These are phyloP conservation scores for Aethionema arabicum DNA, from an alignment of 345 rosid genomes.

Conservation along the genomic window DNA sequence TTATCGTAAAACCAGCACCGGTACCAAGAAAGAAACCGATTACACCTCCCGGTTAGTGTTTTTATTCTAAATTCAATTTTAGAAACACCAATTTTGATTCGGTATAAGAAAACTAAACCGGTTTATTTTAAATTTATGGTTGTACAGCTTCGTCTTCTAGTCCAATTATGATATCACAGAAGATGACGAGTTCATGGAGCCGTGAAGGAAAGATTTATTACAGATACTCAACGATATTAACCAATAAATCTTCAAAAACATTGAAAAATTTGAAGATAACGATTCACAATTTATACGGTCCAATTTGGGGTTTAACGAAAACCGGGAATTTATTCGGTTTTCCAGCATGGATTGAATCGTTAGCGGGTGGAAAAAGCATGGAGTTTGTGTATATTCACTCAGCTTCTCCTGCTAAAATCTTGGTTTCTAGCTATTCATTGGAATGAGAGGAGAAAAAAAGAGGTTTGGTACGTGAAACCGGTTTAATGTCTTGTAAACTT, in stretches of 20 bases:
- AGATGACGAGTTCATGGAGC: constrained; percentile 69
- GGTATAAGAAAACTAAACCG: not conserved
- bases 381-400: constrained; percentile 88
- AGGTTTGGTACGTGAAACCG: constrained; percentile 4
- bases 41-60: constrained; percentile 61
- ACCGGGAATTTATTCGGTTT: constrained; percentile 53
- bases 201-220: constrained; percentile 58
- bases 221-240: constrained; percentile 66
- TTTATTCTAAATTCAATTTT: not conserved
- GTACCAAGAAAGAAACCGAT: constrained; percentile 38
- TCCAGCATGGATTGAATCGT: constrained; percentile 70
- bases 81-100: not conserved
- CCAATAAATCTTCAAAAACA: constrained; percentile 62
- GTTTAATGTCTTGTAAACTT: constrained; percentile 38
- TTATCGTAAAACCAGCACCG: constrained; percentile 43
- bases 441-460: constrained; percentile 42
- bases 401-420: constrained; percentile 63
- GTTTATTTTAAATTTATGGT: not conserved
- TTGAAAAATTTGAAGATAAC: constrained; percentile 59
- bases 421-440: constrained; percentile 62
- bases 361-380: constrained; percentile 69
- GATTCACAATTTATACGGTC: constrained; percentile 78
- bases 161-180: constrained; percentile 58
- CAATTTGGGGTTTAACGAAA: constrained; percentile 78
- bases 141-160: constrained; percentile 50